Conservation (phyloP, 805 yeast genomes). For the Millerago galiae region DNA sequence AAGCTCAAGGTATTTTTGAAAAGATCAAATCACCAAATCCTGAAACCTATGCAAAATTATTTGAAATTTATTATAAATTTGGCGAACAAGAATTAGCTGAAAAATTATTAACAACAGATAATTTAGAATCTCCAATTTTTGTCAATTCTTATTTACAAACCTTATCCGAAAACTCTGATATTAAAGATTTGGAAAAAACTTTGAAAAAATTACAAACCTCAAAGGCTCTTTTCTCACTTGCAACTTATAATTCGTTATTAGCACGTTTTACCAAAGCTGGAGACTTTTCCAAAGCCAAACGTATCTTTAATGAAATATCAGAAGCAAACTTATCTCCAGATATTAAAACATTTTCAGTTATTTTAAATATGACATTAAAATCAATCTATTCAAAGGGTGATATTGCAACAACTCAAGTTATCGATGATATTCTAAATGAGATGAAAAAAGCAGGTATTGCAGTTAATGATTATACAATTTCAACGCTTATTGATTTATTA, state of each 20-base stretch:
- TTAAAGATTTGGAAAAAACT: slow-evolving; percentile 9
- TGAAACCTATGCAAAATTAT: slow-evolving; percentile 40
- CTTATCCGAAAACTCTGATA: slow-evolving; percentile 10
- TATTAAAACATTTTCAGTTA: slow-evolving; percentile 54
- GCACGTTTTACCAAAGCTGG: slow-evolving; percentile 32
- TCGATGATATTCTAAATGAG: slow-evolving; percentile 34
- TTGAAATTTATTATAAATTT: slow-evolving; percentile 44
- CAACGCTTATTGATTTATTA: slow-evolving; percentile 49
- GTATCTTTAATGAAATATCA: slow-evolving; percentile 41
- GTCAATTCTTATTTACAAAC: slow-evolving; percentile 19
- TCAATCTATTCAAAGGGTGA: slow-evolving; percentile 36
- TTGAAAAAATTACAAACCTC: slow-evolving; percentile 14
- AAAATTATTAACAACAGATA: slow-evolving; percentile 30
- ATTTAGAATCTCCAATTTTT: slow-evolving; percentile 28
- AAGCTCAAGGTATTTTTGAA: slow-evolving; percentile 33
- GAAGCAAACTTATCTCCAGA: slow-evolving; percentile 42
- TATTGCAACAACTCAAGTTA: slow-evolving; percentile 31
- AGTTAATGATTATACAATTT: slow-evolving; percentile 40
- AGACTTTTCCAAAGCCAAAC: slow-evolving; percentile 40
- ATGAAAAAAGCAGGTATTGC: slow-evolving; percentile 34
- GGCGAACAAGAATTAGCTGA: slow-evolving; percentile 31
- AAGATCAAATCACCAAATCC: slow-evolving; percentile 37
- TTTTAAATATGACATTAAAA: slow-evolving; percentile 50
- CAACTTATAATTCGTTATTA: slow-evolving; percentile 48
- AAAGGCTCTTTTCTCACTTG: slow-evolving; percentile 37